Percentiles rank a stretch among this genome's conserved stretches.
Evolutionary conservation across 306 rosid genomes (phyloP).

Genomic region (Arachis stenosperma): DNA sequence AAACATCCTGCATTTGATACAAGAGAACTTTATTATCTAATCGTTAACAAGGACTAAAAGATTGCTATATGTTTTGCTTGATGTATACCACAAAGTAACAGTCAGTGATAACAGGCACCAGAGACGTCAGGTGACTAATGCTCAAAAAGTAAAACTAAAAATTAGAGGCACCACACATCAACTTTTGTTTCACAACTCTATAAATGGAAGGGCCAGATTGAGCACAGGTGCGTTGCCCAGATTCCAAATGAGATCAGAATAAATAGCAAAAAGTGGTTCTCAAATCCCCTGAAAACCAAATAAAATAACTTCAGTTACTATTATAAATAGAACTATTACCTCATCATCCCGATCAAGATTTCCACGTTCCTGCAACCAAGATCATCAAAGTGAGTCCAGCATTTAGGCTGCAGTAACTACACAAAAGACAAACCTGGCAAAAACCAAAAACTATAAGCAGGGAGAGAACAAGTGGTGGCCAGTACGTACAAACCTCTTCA

Average conservation of each 20-base stretch:
- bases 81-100: background rate
- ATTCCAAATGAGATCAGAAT: conserved; percentile 19
- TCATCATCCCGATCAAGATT: conserved; percentile 81
- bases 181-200: conserved; percentile 19
- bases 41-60: conserved; percentile 1
- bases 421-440: conserved; percentile 28
- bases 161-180: conserved; percentile 17
- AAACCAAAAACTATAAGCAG: background rate
- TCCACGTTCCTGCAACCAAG: conserved; percentile 68
- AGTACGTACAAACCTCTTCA: conserved; percentile 70
- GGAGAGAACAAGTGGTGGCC: background rate
- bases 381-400: conserved; percentile 22
- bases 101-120: background rate
- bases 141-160: background rate
- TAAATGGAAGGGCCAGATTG: conserved; percentile 20
- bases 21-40: conserved; percentile 19
- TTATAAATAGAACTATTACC: conserved; percentile 55
- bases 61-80: background rate
- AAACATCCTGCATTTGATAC: conserved; percentile 69
- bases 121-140: background rate
- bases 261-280: conserved; percentile 27
- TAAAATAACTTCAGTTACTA: conserved; percentile 32
- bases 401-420: conserved; percentile 16
- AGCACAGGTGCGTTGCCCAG: conserved; percentile 10
- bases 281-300: conserved; percentile 28